A percentile compares a stretch with the other conserved stretches of the same genome.
Evolutionary conservation across 2,329 filamentous ascomycete genomes (phyloP).

Genomic region (Aspergillus sp.): DNA sequence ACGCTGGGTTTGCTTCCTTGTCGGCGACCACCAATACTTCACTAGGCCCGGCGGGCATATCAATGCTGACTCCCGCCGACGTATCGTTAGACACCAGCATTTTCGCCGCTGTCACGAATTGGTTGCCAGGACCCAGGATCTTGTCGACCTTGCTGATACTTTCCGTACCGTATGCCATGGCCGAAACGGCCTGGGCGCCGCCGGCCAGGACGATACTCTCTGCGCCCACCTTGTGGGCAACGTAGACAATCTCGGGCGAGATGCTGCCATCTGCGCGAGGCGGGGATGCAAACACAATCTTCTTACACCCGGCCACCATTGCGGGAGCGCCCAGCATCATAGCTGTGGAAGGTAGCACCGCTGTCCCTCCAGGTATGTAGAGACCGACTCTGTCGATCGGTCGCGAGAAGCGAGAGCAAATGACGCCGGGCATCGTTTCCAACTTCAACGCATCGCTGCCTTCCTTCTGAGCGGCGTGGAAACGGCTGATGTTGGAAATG

Average conservation of each 20-base stretch:
- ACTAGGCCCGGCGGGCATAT: constrained; percentile 46
- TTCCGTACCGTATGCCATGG: constrained; percentile 44
- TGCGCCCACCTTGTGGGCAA: constrained; percentile 42
- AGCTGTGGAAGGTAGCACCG: constrained; percentile 91
- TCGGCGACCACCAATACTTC: constrained; percentile 46
- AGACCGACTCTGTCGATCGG: constrained; percentile 94
- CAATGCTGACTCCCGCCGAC: constrained; percentile 47
- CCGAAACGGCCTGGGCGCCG: constrained; percentile 45
- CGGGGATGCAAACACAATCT: constrained; percentile 86
- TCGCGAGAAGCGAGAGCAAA: constrained; percentile 85
- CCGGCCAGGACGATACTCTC: constrained; percentile 45
- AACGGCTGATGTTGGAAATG: constrained; percentile 87
- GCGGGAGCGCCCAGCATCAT: constrained; percentile 97
- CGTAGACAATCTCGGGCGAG: constrained; percentile 55
- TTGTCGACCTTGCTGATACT: constrained; percentile 43
- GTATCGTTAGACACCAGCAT: constrained; percentile 73
- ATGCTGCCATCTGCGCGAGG: constrained; percentile 81
- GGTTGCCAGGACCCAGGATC: constrained; percentile 46
- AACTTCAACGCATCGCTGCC: constrained; percentile 65
- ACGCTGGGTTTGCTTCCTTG: constrained; percentile 38
- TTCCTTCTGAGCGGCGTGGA: constrained; percentile 86
- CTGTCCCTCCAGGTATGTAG: constrained; percentile 92
- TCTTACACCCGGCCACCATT: constrained; percentile 93
- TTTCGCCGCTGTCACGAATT: constrained; percentile 48
- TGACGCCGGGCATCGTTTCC: constrained; percentile 95